These are phyloP conservation scores for Phytopythium oedochilum DNA, from an alignment of 352 stramenopile species.

Conservation along the genomic window DNA sequence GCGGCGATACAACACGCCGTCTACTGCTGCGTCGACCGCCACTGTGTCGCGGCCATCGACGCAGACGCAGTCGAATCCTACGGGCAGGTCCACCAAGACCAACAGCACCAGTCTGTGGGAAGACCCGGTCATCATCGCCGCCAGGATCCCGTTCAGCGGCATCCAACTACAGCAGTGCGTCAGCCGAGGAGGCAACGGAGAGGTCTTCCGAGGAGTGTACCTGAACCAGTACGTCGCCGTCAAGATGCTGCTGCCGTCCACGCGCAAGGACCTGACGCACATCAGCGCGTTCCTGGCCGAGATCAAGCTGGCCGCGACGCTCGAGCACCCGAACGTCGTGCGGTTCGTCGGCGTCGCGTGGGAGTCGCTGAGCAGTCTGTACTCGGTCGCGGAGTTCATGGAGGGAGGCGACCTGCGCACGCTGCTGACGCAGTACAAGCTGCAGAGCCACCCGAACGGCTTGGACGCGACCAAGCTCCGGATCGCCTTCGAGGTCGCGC, in stretches of 20 bases:
- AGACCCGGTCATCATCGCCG: conserved; percentile 13
- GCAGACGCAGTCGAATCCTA: conserved; percentile 14
- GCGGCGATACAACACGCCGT: conserved; percentile 2
- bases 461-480: conserved; percentile 28
- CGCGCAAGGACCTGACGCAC: conserved; percentile 26
- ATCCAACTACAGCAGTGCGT: conserved; percentile 17
- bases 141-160: conserved; percentile 22
- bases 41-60: background rate
- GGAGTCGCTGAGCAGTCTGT: conserved; percentile 37
- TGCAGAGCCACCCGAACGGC: conserved; percentile 9
- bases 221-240: conserved; percentile 27
- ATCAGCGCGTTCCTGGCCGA: conserved; percentile 36
- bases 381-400: conserved; percentile 42
- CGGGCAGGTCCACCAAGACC: conserved; percentile 6
- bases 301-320: conserved; percentile 29
- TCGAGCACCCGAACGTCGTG: conserved; percentile 48
- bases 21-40: background rate
- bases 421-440: conserved; percentile 19
- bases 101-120: conserved; percentile 17
- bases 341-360: conserved; percentile 37
- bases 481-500: conserved; percentile 34
- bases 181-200: conserved; percentile 23
- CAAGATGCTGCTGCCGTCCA: conserved; percentile 31
- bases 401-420: conserved; percentile 30
- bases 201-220: conserved; percentile 27